Evolutionary conservation across 129 eudicot species (phyloP).

Genomic region (Daucus carota): DH1_v3.0 NC_030384.2:35982501-35983000

Average conservation of each 20-base stretch:
- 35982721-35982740: neutral
- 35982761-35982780: constrained; percentile 1
- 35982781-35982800: constrained; percentile 14
- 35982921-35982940: constrained; percentile 47
- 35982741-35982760: neutral
- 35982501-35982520: constrained; percentile 49
- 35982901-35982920: no score
- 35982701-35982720: neutral
- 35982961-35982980: no score
- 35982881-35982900: constrained; percentile 22
- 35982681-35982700: constrained; percentile 13
- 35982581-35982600: neutral
- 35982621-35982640: constrained; percentile 2
- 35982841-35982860: constrained; percentile 7
- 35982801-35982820: constrained; percentile 30
- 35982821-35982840: constrained; percentile 48
- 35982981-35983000: neutral
- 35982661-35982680: constrained; percentile 25
- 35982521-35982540: constrained; percentile 40
- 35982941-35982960: no score
- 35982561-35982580: constrained; percentile 20
- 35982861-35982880: constrained; percentile 16
- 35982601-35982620: neutral
- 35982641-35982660: neutral
- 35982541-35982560: constrained; percentile 18